phyloP scores from a whole-genome alignment of 2,329 filamentous ascomycete genomes.

The Pyrenophora graminea region DNA sequence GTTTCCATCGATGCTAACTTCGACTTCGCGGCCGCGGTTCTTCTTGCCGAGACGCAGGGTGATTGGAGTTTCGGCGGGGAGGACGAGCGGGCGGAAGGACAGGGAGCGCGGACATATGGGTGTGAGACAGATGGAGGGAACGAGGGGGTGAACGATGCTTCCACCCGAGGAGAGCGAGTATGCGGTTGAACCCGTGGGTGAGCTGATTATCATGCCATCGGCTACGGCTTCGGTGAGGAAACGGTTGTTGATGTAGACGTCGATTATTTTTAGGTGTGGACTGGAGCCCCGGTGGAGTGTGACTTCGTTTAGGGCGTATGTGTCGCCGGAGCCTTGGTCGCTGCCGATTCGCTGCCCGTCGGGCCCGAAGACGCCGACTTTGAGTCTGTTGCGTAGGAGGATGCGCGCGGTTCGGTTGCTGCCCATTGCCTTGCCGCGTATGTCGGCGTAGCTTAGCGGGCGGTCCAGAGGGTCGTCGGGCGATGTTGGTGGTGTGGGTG shows the following conservation, averaged over 20 bases:
- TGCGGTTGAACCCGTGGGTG: constrained; percentile 91
- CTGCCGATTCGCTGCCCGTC: constrained; percentile 58
- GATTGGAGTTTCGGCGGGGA: constrained; percentile 84
- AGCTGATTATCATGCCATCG: constrained; percentile 92
- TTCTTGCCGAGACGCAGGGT: constrained; percentile 75
- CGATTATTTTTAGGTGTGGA: constrained; percentile 88
- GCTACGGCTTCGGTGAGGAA: constrained; percentile 93
- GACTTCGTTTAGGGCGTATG: constrained; percentile 89
- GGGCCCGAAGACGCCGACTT: constrained; percentile 80
- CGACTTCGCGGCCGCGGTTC: constrained; percentile 55
- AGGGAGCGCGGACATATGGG: constrained; percentile 92
- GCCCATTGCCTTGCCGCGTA: constrained; percentile 82
- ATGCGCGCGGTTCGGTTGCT: constrained; percentile 74
- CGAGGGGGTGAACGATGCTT: constrained; percentile 90
- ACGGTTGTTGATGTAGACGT: constrained; percentile 85
- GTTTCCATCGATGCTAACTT: constrained; percentile 56
- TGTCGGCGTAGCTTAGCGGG: constrained; percentile 65
- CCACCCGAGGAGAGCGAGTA: constrained; percentile 94
- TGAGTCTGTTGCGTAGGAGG: constrained; percentile 81
- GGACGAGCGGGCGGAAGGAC: constrained; percentile 86
- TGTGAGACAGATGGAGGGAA: constrained; percentile 84
- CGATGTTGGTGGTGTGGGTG: constrained; percentile 69
- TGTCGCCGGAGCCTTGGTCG: constrained; percentile 43
- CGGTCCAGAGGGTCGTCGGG: constrained; percentile 51
- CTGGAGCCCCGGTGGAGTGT: constrained; percentile 89